Conservation (phyloP, 2,329 filamentous ascomycete genomes). For the Trichoderma aggressivum region DNA sequence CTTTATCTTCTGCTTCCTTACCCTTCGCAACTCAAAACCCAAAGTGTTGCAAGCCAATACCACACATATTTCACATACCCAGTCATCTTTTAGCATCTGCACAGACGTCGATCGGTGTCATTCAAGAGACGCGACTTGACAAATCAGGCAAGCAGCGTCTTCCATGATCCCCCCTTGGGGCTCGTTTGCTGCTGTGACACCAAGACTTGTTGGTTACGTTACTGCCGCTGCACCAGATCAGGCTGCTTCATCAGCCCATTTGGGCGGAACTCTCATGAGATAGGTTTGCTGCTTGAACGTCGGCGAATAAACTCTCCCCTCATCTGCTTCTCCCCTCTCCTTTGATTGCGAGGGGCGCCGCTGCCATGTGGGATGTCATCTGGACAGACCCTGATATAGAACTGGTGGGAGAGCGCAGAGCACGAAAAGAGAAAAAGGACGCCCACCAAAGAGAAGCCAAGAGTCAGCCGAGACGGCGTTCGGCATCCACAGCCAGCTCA, state of each 20-base stretch:
- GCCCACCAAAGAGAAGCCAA: conserved; percentile 19
- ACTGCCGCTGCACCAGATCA: conserved; percentile 18
- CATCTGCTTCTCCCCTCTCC: not conserved
- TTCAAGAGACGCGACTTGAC: not conserved
- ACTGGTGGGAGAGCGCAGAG: conserved; percentile 50
- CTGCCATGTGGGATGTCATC: conserved; percentile 55
- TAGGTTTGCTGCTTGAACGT: not conserved
- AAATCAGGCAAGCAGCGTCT: not conserved
- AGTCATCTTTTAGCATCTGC: not conserved
- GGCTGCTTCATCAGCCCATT: not conserved
- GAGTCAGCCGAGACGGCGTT: conserved; percentile 31
- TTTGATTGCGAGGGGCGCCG: conserved; percentile 5
- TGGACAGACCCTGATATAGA: conserved; percentile 56
- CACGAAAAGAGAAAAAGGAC: conserved; percentile 43
- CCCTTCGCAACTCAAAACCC: conserved; percentile 15
- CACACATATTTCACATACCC: not conserved
- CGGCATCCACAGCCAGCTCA: conserved; percentile 44
- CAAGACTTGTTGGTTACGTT: conserved; percentile 9
- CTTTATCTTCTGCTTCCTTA: not conserved
- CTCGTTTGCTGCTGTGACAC: conserved; percentile 19
- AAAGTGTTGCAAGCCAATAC: not conserved
- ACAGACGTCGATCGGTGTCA: not conserved
- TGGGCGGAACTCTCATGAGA: not conserved
- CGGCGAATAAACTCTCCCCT: not conserved
- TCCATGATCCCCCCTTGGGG: not conserved